Conservation (phyloP, 306 rosid genomes). For the Sophora flavescens region DNA sequence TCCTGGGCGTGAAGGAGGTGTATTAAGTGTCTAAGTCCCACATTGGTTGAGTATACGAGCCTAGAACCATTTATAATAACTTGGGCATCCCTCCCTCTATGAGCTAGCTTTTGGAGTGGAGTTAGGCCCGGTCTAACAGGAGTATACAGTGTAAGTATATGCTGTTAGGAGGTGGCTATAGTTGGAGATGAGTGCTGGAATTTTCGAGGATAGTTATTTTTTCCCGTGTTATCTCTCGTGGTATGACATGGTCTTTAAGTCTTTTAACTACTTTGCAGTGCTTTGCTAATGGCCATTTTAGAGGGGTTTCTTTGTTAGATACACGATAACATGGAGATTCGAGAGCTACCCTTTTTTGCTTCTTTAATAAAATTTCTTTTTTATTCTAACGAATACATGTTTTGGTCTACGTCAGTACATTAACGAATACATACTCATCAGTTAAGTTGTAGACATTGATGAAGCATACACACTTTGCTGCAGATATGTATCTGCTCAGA, state of each 20-base stretch:
- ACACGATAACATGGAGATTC: background rate
- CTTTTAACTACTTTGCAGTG: background rate
- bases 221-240: background rate
- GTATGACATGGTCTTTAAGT: background rate
- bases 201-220: background rate
- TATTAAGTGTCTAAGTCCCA: no score
- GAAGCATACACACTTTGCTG: constrained; percentile 46
- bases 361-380: no score
- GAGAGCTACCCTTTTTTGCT: no score
- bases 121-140: no score
- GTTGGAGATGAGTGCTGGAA: constrained; percentile 4
- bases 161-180: no score
- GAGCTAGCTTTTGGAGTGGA: no score
- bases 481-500: constrained; percentile 84
- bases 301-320: constrained; percentile 7
- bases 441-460: constrained; percentile 42
- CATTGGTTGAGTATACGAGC: no score
- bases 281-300: constrained; percentile 12
- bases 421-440: background rate
- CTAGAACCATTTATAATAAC: no score
- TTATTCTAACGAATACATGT: background rate
- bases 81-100: no score
- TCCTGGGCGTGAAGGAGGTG: no score
- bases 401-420: constrained; percentile 1
- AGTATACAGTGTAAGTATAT: no score